Conservation (phyloP, 495 filamentous ascomycete species). For the Annulohypoxylon bovei region DNA sequence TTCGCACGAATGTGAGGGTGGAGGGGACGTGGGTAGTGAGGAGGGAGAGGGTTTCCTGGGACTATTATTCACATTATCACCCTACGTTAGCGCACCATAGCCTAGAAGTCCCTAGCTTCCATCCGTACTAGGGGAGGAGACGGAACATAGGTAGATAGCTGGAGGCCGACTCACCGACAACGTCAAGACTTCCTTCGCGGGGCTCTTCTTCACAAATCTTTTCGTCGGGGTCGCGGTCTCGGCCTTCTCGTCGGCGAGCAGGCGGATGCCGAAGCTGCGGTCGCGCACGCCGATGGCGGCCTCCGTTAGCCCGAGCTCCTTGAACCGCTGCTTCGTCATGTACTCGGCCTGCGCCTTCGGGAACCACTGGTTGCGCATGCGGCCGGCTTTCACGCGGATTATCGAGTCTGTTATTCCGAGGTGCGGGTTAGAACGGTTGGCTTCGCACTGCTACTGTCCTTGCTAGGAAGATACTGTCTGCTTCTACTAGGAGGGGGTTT, state of each 20-base stretch:
- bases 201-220: constrained; percentile 6
- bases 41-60: constrained; percentile 66
- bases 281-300: constrained; percentile 56
- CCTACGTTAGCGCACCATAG: constrained; percentile 6
- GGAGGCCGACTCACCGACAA: constrained; percentile 28
- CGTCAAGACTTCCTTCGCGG: constrained; percentile 28
- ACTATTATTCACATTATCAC: constrained; percentile 19
- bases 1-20: constrained; percentile 89
- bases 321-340: constrained; percentile 55
- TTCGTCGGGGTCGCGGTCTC: background rate
- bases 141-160: background rate
- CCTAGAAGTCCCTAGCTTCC: too few species aligned
- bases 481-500: too few species aligned
- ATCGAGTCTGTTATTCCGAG: constrained; percentile 54
- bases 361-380: constrained; percentile 61
- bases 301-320: constrained; percentile 51
- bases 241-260: constrained; percentile 12
- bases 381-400: constrained; percentile 56
- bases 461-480: too few species aligned
- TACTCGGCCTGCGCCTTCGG: constrained; percentile 55
- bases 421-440: background rate
- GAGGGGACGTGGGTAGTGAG: constrained; percentile 92
- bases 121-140: too few species aligned
- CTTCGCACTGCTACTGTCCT: background rate
- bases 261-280: constrained; percentile 45